phyloP scores from a whole-genome alignment of 345 rosid species.

The Lenwebbia sp. region DNA sequence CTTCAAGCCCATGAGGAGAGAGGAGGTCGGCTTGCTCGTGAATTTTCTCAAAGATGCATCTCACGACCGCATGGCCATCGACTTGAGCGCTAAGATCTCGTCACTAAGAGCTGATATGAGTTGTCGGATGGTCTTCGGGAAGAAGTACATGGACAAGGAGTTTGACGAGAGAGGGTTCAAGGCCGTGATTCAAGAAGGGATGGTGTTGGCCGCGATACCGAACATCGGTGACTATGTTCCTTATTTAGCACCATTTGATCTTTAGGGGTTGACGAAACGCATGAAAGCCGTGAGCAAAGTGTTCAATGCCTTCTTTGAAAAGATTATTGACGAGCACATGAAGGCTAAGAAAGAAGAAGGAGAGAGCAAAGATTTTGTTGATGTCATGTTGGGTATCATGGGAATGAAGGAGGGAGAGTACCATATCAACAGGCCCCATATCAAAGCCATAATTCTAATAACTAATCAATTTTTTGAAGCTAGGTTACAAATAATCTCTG shows the following conservation, averaged over 20 bases:
- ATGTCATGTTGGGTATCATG: no score
- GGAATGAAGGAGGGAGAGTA: no score
- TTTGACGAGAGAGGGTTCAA: slow-evolving; percentile 27
- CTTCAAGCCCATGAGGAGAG: slow-evolving; percentile 17
- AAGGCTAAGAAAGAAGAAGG: no score
- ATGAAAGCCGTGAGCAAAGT: no score
- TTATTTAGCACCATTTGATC: slow-evolving; percentile 15
- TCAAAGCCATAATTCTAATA: no score
- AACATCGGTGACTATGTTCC: slow-evolving; percentile 30
- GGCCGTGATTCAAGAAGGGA: slow-evolving; percentile 22
- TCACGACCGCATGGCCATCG: slow-evolving; percentile 2
- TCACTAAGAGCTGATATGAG: slow-evolving; percentile 16
- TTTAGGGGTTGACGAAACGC: slow-evolving; percentile 22
- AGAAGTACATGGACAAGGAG: slow-evolving; percentile 22
- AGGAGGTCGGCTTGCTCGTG: slow-evolving; percentile 23
- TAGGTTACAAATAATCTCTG: no score
- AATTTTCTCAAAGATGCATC: slow-evolving; percentile 10
- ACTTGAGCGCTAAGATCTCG: slow-evolving; percentile 23
- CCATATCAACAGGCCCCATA: no score
- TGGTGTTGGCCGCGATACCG: slow-evolving; percentile 20
- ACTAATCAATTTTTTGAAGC: no score
- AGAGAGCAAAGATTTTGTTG: no score
- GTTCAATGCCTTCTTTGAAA: no score
- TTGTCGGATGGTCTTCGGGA: no score
- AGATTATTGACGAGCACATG: no score